Base-by-base conservation (phyloP, 2,329 filamentous ascomycete genomes). In the Microsporum canis region DNA sequence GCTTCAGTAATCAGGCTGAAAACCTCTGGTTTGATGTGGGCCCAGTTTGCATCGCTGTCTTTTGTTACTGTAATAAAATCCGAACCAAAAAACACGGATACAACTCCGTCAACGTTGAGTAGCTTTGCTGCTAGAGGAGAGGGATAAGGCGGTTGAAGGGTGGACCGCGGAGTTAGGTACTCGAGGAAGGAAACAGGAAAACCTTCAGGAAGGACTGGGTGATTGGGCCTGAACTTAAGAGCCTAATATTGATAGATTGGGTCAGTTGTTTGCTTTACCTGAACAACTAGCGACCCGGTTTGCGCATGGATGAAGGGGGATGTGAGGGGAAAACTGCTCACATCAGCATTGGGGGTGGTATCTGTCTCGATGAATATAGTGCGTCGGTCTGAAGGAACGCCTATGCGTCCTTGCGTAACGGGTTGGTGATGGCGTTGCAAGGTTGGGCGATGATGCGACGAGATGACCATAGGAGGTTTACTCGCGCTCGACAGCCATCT, bases 31-130 rank as follows among this genome's bases (percentile, higher is more conserved):
- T 94, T 94, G 69, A 99, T 85, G 73, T 96, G 90, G 43, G 89
- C 88, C 94, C 94, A 99, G 69, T 91, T 89, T 2, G 88, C 88
- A 66, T 94, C 88, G 65, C 85, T 81, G 56, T 89, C 84, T 75
- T 99, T 99, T 49, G 88, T 96, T 39, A 99, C 88, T 10, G 94
- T 99, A 76, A 99, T 97, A 78, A 96, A 97, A 73, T 99, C 91
- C 38, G 84, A 78, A 59, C 92, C 94, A 76, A 95, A 96, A 76
- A 97, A 97, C 27, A 99, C 88, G 1, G 89, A 87, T 2, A 88
- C 91, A n/a, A 97, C 88, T 51, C 94, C 94, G 71, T 97, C 94
- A 64, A 96, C 88, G 72, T 89, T 91, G 80, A 97, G 87, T 58
- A 99, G 82, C 73, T 91, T 86, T 38, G 91, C 88, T 3, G 94